These are phyloP conservation scores for Amanita phalloides DNA, from an alignment of 768 basidiomycete species.

Conservation along the genomic window DNA sequence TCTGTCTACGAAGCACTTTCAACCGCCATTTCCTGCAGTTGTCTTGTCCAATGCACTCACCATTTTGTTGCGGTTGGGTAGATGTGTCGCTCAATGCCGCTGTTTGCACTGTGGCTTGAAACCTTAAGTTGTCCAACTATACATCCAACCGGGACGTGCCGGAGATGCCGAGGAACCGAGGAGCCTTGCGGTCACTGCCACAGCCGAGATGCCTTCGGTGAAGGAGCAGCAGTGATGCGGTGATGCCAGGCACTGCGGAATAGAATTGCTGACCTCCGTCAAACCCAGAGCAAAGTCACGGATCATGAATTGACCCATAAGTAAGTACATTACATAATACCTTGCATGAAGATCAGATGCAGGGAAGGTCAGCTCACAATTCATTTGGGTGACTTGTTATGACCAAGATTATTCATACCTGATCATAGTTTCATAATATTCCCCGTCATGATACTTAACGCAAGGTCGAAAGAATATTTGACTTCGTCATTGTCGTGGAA, in stretches of 20 bases:
- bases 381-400: too few species aligned
- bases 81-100: conserved; percentile 26
- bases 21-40: not conserved
- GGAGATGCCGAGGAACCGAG: not conserved
- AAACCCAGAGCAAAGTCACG: not conserved
- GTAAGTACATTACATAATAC: too few species aligned
- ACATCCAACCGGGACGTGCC: conserved; percentile 20
- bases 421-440: too few species aligned
- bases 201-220: not conserved
- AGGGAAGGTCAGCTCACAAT: too few species aligned
- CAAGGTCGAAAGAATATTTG: too few species aligned
- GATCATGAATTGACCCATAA: too few species aligned
- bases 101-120: conserved; percentile 27
- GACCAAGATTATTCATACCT: too few species aligned
- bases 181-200: not conserved
- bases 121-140: conserved; percentile 26
- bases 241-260: not conserved
- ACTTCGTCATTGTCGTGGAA: not conserved
- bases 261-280: not conserved
- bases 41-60: conserved; percentile 16
- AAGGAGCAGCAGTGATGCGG: not conserved
- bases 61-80: conserved; percentile 29
- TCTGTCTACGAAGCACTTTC: conserved; percentile 50
- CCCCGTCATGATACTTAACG: too few species aligned
- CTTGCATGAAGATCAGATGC: too few species aligned